Evolutionary conservation across 345 rosid genomes (phyloP), one percentile per base, ranked within the genome.

Genomic region (Iberis pinnata): DNA sequence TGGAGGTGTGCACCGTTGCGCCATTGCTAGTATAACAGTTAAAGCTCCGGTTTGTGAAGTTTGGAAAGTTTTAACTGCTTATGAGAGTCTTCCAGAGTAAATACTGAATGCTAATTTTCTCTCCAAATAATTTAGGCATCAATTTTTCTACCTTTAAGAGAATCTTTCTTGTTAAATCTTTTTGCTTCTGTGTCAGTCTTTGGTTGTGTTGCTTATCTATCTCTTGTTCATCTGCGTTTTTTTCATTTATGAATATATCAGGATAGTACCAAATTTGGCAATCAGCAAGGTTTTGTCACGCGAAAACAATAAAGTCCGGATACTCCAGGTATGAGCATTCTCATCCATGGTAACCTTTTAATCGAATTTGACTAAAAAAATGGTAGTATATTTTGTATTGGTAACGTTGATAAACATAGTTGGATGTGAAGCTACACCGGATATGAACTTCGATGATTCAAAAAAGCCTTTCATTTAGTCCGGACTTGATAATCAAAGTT

Each of bases 31-130:
- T 79, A 87, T 90, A 55, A 90, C 96, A 18, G 95, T 90, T n/a
- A 90, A 84, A 78, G 93, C 98, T 71, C 75, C 89, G 57, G 89
- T 83, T 66, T 82, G 76, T 45, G 92, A 87, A 71, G 96, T 90
- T 50, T 90, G 98, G 98, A 87, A 80, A 63, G 79, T 87, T 65
- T 70, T 90, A 67, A 87, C 96, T 45, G 75, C 86, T 67, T 90
- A 90, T 56, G 93, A 87, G 74, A 90, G 81, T 69, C 96, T 87
- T 70, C 93, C 98, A 15, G 98, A 90, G 98, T 90, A 78, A 64
- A 80, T 56, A 53, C 57, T 0, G 9, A 39, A 48, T 31, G 36
- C 15, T 7, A 26, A 37, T 43, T 16, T 20, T 16, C 4, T 8
- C 10, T 63, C 53, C 42, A 32, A 12, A 31, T 12, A 29, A 18